Evolutionary conservation across 2,329 filamentous ascomycete genomes (phyloP), one percentile per base, ranked within the genome.

Genomic region (Ceratocystis destructans): DNA sequence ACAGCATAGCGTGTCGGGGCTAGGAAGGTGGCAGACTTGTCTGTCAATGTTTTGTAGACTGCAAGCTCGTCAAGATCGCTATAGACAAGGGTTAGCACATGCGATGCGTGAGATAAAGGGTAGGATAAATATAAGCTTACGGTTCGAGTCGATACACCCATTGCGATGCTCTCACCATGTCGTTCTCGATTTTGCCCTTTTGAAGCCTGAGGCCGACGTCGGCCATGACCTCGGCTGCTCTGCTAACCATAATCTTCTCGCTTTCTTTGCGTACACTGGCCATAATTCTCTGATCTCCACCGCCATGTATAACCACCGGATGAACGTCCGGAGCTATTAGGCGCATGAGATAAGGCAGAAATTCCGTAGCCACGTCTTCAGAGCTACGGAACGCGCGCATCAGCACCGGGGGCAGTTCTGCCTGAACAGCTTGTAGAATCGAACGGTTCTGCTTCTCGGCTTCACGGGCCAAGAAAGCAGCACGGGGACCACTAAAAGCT

Each of bases 121-220:
- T 41, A 15, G 48, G 44, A 6, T 50, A 20, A 15, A 4, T 25
- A 25, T 37, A 48, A 22, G 86, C 87, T 81, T 78, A 92, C 82
- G 94, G 94, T 72, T 97, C 93, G 89, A 99, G 92, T 64, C 94
- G 85, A 75, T 96, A 97, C 7, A 96, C 87, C 82, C 86, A 97
- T 70, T 85, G 81, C 20, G 80, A 77, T n/a, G 83, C 86, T 44
- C 84, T 82, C 4, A 80, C 74, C 6, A 82, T 81, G 45, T 89
- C 87, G 12, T 80, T 80, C 72, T 96, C 91, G 55, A 97, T 83
- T 71, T 87, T 86, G 12, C 88, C 87, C 72, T 86, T 87, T 70
- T 96, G 88, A 73, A 97, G 87, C 1, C 83, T 81, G 17, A 97
- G 84, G 17, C 91, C 89, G 15, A 93, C 82, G 20, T 90, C 89